phyloP scores from a whole-genome alignment of 768 basidiomycete genomes.

The Mycena rosella region DNA sequence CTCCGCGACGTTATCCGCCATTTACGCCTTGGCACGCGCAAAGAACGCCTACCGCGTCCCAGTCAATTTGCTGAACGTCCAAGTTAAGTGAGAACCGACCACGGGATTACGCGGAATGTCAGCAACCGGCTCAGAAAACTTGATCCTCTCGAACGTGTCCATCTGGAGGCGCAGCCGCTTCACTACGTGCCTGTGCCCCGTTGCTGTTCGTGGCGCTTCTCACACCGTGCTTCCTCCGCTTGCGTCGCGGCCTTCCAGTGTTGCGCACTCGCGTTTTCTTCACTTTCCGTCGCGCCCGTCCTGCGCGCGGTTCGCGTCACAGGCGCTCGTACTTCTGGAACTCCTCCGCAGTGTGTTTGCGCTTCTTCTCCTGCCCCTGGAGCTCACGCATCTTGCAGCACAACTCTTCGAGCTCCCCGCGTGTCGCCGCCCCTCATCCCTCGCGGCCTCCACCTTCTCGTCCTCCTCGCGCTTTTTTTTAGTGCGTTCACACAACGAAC shows the following conservation, averaged over 20 bases:
- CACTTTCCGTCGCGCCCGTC: conserved; percentile 14
- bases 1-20: too few species aligned
- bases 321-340: conserved; percentile 4
- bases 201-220: too few species aligned
- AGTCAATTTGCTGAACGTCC: conserved; percentile 62
- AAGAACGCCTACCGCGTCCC: conserved; percentile 68
- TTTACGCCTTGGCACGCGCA: too few species aligned
- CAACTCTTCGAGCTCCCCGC: conserved; percentile 20
- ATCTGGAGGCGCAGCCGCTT: too few species aligned
- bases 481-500: conserved; percentile 26
- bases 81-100: conserved; percentile 40
- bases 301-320: conserved; percentile 7
- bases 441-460: conserved; percentile 14
- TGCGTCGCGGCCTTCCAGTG: conserved; percentile 11
- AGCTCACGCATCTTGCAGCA: conserved; percentile 28
- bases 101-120: conserved; percentile 36
- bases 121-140: conserved; percentile 41
- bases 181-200: too few species aligned
- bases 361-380: too few species aligned
- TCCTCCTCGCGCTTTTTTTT: conserved; percentile 20
- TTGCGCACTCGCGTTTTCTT: conserved; percentile 7
- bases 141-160: conserved; percentile 36
- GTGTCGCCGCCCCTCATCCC: conserved; percentile 9
- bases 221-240: too few species aligned
- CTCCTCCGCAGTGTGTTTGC: conserved; percentile 8